Evolutionary conservation across 305 asterid genomes (phyloP).

Genomic region (Solanum hybrid): DNA sequence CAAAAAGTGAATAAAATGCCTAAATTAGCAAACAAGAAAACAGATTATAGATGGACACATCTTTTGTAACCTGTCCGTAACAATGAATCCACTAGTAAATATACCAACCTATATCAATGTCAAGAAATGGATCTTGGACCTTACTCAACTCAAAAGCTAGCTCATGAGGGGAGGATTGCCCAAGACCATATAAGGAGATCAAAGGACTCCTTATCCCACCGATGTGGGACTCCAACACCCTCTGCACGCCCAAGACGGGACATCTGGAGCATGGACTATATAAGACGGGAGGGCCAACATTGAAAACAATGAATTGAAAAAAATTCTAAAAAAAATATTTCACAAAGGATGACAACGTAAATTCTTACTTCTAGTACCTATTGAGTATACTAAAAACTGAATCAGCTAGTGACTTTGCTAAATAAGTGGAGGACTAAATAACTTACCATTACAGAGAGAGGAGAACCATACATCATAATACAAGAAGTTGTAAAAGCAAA

Average conservation of each 20-base stretch:
- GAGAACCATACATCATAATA: conserved; percentile 75
- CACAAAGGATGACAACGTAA: background rate
- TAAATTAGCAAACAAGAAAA: background rate
- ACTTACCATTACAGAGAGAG: conserved; percentile 65
- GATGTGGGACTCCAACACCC: background rate
- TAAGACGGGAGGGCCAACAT: background rate
- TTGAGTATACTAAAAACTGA: background rate
- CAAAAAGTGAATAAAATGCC: background rate
- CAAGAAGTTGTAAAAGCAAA: conserved; percentile 64
- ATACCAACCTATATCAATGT: background rate
- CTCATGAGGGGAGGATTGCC: background rate
- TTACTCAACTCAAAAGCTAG: background rate
- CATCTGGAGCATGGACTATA: background rate
- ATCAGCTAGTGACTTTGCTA: background rate
- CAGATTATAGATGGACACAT: background rate
- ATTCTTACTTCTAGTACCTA: background rate
- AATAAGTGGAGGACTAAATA: background rate
- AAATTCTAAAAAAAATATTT: background rate
- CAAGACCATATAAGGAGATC: background rate
- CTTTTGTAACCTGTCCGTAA: background rate
- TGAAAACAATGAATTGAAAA: too few relatives aligned
- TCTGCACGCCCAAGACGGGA: background rate
- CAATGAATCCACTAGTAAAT: background rate
- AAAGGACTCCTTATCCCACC: background rate
- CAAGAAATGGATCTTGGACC: background rate